Evolutionary conservation across 305 asterid genomes (phyloP).

Genomic region (Fraxinus baroniana): DNA sequence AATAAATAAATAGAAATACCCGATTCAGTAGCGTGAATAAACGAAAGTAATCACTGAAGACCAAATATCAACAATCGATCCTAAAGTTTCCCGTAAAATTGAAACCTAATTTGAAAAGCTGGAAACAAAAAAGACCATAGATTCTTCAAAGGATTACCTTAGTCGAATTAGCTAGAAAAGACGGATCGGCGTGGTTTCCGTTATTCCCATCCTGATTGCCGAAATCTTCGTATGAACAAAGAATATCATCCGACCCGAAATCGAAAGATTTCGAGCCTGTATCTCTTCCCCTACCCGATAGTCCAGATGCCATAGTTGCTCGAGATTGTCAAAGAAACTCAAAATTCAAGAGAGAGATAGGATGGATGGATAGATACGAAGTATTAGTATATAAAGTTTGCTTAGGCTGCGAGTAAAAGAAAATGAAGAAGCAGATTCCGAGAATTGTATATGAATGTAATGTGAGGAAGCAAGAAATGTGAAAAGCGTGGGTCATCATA

Average conservation of each 20-base stretch:
- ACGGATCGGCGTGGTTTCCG: constrained; percentile 64
- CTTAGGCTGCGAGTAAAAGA: neutral
- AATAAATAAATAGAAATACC: neutral
- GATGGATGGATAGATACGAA: neutral
- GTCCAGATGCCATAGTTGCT: constrained; percentile 75
- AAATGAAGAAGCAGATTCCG: neutral
- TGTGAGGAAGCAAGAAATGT: neutral
- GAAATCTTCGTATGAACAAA: constrained; percentile 76
- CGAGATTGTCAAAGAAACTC: neutral
- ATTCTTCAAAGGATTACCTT: constrained; percentile 34
- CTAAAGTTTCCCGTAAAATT: neutral
- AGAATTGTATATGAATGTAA: neutral
- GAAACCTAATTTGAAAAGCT: neutral
- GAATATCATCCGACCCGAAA: constrained; percentile 83
- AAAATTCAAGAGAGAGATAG: neutral
- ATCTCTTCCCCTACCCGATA: constrained; percentile 53
- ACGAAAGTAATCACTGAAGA: neutral
- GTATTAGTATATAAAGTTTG: neutral
- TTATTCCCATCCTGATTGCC: constrained; percentile 62
- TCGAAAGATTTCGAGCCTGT: constrained; percentile 69
- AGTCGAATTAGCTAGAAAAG: constrained; percentile 39
- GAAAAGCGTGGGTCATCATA: neutral
- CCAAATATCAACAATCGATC: neutral
- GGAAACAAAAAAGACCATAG: neutral
- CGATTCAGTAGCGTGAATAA: neutral